Base-by-base conservation (phyloP, 768 basidiomycete species). In the Trametes villosa region DNA sequence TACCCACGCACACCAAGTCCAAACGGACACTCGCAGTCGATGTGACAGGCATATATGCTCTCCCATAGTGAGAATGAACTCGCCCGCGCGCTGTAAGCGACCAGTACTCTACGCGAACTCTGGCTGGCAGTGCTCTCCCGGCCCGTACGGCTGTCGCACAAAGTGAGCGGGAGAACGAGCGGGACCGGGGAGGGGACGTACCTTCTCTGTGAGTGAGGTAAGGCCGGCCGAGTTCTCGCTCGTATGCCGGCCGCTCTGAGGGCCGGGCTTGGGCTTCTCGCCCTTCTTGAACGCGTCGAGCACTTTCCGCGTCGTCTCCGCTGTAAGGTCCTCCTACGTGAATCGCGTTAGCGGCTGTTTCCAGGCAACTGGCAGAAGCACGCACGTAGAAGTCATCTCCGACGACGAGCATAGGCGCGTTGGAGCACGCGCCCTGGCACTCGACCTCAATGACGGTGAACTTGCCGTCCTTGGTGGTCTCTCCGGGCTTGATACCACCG, bases 391-490 rank as follows among this genome's bases (percentile, higher is more conserved):
- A 99, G 74, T 98, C 94, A 71, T 99, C 97, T 27, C 90, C 89
- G 68, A 99, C 83, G 61, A 88, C 94, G 75, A 99, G 81, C 97
- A 98, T 98, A 45, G 92, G 94, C 27, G 94, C 97, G 77, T 98
- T 99, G 68, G 91, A 93, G 79, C 97, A 99, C 54, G 97, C 96
- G 57, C 97, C 97, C 70, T 98, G 89, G 76, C 97, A 99, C 78
- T 99, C 97, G 29, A 98, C 97, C 76, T 99, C 97, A 58, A 99
- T 83, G 42, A 98, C 87, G 11, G 97, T 97, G 76, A 98, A 99
- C 76, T 96, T 98, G 41, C 92, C 91, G 71, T 99, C 94, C 73
- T 85, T 83, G 13, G 97, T 97, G n/a, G 96, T 96, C 72, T 92
- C 85, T 8, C 96, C 96, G 24, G 92, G 88, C 65, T 89, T 85